These are phyloP conservation scores for Sporothrix euskadiensis DNA, from an alignment of 2,329 filamentous ascomycete species.

Conservation along the genomic window DNA sequence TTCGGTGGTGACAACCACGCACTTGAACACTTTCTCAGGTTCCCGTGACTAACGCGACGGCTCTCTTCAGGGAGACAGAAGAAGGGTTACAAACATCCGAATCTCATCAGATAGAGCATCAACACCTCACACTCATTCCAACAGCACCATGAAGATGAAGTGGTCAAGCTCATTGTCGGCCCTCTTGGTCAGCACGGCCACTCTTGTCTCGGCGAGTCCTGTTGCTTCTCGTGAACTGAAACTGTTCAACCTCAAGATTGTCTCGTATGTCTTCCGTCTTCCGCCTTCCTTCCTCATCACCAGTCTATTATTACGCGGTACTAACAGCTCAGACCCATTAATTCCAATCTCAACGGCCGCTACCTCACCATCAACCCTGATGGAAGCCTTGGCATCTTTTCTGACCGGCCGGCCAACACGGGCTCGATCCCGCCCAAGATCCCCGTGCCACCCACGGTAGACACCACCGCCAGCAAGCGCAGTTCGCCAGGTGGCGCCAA, in stretches of 20 bases:
- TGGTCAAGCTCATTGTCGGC: slow-evolving; percentile 10
- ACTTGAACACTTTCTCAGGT: too few relatives aligned
- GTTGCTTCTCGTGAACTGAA: background rate
- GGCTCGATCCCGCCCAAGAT: background rate
- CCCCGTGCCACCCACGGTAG: slow-evolving; percentile 6
- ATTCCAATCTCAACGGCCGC: slow-evolving; percentile 37
- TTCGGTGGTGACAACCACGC: background rate
- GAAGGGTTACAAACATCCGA: background rate
- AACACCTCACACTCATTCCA: background rate
- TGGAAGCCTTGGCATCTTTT: slow-evolving; percentile 39
- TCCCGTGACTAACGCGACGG: background rate
- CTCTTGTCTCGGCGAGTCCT: slow-evolving; percentile 15
- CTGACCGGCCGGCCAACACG: background rate
- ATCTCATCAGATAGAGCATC: background rate
- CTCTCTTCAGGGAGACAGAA: background rate
- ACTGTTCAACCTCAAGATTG: slow-evolving; percentile 28
- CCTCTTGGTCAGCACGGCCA: slow-evolving; percentile 39
- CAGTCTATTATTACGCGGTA: background rate
- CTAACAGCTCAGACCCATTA: background rate
- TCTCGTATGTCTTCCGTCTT: slow-evolving; percentile 14
- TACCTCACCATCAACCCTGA: slow-evolving; percentile 39
- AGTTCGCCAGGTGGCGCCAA: slow-evolving; percentile 30
- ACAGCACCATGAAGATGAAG: background rate
- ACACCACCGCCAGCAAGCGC: slow-evolving; percentile 22
- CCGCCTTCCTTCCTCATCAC: background rate